These are phyloP conservation scores for Isabelozyma pseudorhagii DNA, from an alignment of 805 yeast species.

Conservation along the genomic window DNA sequence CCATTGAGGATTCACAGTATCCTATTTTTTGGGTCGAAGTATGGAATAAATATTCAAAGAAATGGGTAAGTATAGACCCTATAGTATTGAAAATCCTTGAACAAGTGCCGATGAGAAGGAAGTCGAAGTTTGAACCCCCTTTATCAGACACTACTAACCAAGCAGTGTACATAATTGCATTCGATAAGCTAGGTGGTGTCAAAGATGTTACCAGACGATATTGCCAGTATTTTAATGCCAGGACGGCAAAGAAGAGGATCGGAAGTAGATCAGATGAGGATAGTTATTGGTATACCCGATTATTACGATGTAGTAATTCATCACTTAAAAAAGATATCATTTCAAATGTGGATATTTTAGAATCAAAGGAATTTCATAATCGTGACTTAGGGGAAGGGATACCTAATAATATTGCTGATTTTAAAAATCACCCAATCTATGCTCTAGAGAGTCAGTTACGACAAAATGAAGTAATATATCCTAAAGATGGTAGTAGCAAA, in stretches of 20 bases:
- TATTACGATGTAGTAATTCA: slow-evolving; percentile 35
- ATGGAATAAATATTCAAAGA: slow-evolving; percentile 70
- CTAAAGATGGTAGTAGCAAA: slow-evolving; percentile 48
- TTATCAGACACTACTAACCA: slow-evolving; percentile 52
- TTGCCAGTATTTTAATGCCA: slow-evolving; percentile 65
- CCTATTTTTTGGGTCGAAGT: slow-evolving; percentile 95
- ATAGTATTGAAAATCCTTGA: slow-evolving; percentile 62
- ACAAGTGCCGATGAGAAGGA: slow-evolving; percentile 48
- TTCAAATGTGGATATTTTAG: slow-evolving; percentile 47
- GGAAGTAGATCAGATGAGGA: slow-evolving; percentile 53
- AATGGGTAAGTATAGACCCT: slow-evolving; percentile 89
- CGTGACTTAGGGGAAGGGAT: slow-evolving; percentile 76
- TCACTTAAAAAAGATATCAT: slow-evolving; percentile 13
- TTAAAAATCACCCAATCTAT: slow-evolving; percentile 82
- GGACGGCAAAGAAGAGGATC: slow-evolving; percentile 70
- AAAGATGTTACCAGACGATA: slow-evolving; percentile 87
- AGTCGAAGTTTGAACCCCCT: slow-evolving; percentile 73
- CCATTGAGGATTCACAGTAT: slow-evolving; percentile 29
- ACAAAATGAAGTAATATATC: slow-evolving; percentile 68
- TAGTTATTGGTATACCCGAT: slow-evolving; percentile 55
- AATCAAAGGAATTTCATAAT: slow-evolving; percentile 56
- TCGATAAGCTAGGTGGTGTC: slow-evolving; percentile 59
- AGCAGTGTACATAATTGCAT: slow-evolving; percentile 75
- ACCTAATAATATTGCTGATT: slow-evolving; percentile 80
- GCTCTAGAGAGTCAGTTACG: slow-evolving; percentile 74